Base-by-base conservation (phyloP, 768 basidiomycete species). In the Phylloporus sp. region DNA sequence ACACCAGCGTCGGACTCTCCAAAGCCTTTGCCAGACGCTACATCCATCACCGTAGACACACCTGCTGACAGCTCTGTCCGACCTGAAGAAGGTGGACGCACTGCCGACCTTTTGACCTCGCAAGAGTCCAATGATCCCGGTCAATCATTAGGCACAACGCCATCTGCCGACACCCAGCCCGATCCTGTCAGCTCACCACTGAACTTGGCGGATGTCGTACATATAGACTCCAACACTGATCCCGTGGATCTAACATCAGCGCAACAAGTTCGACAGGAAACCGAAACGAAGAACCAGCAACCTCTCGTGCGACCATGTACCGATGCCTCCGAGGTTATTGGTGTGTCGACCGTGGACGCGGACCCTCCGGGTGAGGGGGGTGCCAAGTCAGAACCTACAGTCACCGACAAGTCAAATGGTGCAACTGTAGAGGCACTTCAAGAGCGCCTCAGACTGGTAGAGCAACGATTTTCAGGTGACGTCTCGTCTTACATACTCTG, bases 391-490 rank as follows among this genome's bases (percentile, higher is more conserved):
- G 48, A 57, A 29, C 49, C 50, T 18, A 10, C 31, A 7, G 13
- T 29, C 20, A 9, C 40, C 12, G 45, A 54, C 16, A 20, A 5
- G 26, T 23, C 48, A 15, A 52, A 53, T 20, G 61, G 57, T 34
- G 47, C 51, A 4, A 70, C 75, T 51, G 68, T 87, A 6, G 88
- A 88, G 48, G 72, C 70, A 29, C 68, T 91, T 47, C 85, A 82
- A 62, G 76, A 83, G 54, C 78, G 81, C 38, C 70, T 93, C 51
- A 83, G 78, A 62, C 72, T 85, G 32, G 78, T 91, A 3, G 88
- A 92, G 59, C 82, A 88, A 64, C 77, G 85, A n/a, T 91, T 92
- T 61, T 59, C 82, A 55, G 88, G 90, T 86, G 64, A 54, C 66
- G 22, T 41, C 32, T 6, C 16, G 23, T 42, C n/a, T 28, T 47